Evolutionary conservation across 345 rosid genomes (phyloP).

Genomic region (Carallia pectinifolia): DNA sequence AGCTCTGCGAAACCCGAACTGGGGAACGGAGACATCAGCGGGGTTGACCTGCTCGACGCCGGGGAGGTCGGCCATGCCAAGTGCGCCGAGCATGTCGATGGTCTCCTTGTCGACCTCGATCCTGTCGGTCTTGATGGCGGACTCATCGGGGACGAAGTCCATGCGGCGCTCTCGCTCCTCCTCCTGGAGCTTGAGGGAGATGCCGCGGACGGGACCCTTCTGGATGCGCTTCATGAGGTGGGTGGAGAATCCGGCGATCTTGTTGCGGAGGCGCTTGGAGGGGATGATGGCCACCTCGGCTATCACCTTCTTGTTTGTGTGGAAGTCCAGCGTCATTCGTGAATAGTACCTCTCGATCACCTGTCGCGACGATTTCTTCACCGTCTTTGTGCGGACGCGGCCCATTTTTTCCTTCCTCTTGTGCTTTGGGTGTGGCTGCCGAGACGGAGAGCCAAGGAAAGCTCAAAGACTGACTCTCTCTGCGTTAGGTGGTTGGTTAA

Average conservation of each 20-base stretch:
- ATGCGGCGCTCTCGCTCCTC: slow-evolving; percentile 32
- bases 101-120: slow-evolving; percentile 30
- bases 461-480: no score
- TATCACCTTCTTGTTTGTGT: slow-evolving; percentile 24
- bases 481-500: no score
- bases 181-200: slow-evolving; percentile 29
- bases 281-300: slow-evolving; percentile 30
- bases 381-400: background rate
- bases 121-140: slow-evolving; percentile 22
- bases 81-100: slow-evolving; percentile 24
- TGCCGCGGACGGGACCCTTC: slow-evolving; percentile 29
- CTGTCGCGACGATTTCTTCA: slow-evolving; percentile 12
- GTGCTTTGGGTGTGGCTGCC: no score
- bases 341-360: slow-evolving; percentile 31
- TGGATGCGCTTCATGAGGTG: slow-evolving; percentile 31
- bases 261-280: slow-evolving; percentile 27
- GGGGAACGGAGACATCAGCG: background rate
- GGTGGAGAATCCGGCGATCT: slow-evolving; percentile 30
- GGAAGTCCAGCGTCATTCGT: slow-evolving; percentile 21
- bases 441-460: no score
- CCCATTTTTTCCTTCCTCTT: no score
- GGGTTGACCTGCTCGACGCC: slow-evolving; percentile 21
- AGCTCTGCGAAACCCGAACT: slow-evolving; percentile 32
- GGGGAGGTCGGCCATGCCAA: slow-evolving; percentile 23
- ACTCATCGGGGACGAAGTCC: slow-evolving; percentile 26